Percentiles rank a stretch among this genome's conserved stretches.
Evolutionary conservation across 345 rosid species (phyloP).

Genomic region (Brassica rapa): DNA sequence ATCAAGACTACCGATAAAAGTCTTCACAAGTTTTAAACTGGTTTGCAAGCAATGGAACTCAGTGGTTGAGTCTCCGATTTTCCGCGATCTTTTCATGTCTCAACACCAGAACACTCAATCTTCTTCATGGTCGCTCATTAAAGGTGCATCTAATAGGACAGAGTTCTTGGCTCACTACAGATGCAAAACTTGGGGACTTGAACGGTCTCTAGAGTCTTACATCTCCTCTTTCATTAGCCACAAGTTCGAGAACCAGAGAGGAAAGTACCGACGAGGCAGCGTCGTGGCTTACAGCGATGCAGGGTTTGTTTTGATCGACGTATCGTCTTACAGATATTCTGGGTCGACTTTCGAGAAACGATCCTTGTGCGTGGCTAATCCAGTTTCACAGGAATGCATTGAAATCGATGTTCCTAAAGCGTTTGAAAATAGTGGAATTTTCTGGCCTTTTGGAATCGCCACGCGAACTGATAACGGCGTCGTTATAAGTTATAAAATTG

Average conservation of each 20-base stretch:
- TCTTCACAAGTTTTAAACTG: neutral
- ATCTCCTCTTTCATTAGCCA: neutral
- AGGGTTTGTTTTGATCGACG: neutral
- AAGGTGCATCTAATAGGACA: neutral
- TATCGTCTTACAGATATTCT: neutral
- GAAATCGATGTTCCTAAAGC: neutral
- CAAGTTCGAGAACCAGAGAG: neutral
- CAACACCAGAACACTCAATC: neutral
- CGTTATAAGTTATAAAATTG: slow-evolving; percentile 3
- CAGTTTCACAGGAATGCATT: neutral
- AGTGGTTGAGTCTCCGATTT: neutral
- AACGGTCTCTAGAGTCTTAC: neutral
- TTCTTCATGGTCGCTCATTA: slow-evolving; percentile 15
- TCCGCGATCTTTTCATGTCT: neutral
- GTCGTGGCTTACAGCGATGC: slow-evolving; percentile 1
- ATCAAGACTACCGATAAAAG: neutral
- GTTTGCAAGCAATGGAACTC: neutral
- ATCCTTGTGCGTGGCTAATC: neutral
- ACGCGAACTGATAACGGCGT: neutral
- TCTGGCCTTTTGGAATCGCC: neutral
- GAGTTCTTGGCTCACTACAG: neutral
- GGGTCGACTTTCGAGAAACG: neutral
- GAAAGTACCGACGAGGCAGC: neutral
- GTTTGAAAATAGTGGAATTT: neutral
- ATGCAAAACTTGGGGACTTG: slow-evolving; percentile 3